Evolutionary conservation across 371 early-diverging fungal genomes (phyloP).

Genomic region (Coelomomyces lativittatus): DNA sequence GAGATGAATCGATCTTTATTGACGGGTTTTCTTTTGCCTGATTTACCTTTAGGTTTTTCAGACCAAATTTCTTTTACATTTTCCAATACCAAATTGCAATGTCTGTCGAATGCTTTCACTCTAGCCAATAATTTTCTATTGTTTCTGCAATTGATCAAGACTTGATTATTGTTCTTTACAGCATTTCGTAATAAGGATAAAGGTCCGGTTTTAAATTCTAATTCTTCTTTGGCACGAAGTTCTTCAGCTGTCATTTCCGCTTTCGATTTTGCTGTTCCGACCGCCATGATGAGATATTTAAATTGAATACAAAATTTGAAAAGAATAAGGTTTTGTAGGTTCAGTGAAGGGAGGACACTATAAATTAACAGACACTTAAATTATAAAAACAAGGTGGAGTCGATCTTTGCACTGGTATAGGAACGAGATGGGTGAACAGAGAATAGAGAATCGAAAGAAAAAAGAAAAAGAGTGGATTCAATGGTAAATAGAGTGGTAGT

Average conservation of each 20-base stretch:
- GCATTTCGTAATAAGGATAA: conserved; percentile 85
- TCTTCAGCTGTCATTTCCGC: conserved; percentile 84
- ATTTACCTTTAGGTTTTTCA: conserved; percentile 68
- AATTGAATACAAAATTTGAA: too few species aligned
- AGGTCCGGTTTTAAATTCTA: conserved; percentile 90
- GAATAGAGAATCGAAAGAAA: too few species aligned
- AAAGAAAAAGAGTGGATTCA: too few species aligned
- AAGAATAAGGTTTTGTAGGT: too few species aligned
- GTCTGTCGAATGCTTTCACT: conserved; percentile 95
- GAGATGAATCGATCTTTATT: conserved; percentile 95
- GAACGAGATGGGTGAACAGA: too few species aligned
- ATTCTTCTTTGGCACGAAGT: conserved; percentile 71
- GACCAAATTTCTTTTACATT: conserved; percentile 98
- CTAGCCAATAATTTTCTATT: conserved; percentile 89
- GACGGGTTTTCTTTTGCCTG: conserved; percentile 81
- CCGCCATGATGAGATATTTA: too few species aligned
- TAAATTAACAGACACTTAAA: too few species aligned
- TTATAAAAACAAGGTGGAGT: too few species aligned
- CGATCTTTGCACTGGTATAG: too few species aligned
- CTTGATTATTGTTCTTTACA: conserved; percentile 84
- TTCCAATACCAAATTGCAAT: conserved; percentile 96
- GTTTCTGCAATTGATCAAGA: conserved; percentile 85
- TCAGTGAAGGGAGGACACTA: too few species aligned
- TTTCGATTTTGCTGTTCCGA: conserved; percentile 52
- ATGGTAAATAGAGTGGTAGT: too few species aligned